Base-by-base conservation (phyloP, 352 stramenopile species). In the Globisporangium emineosum region DNA sequence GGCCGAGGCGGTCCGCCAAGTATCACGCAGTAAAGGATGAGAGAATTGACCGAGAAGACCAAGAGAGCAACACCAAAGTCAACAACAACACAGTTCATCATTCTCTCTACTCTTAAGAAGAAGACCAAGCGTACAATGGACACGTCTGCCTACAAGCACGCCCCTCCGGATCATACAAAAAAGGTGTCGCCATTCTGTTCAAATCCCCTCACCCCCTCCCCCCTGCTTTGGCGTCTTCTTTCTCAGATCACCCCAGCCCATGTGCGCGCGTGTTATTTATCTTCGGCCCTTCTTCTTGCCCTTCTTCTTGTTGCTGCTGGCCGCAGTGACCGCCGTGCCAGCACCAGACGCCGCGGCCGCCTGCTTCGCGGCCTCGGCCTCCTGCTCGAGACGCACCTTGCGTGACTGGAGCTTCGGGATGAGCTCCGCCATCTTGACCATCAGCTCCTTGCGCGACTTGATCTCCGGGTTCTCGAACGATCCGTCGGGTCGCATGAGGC, bases 351-450 rank as follows among this genome's bases (percentile, higher is more conserved):
- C 74, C 8, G 60, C 55, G 13, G 42, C 53, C 27, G 81, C 76
- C 32, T 79, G 64, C 60, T 78, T 84, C 9, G 78, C 83, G 51
- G 88, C 81, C 37, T 80, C 81, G 0, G 80, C 81, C 60, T 93
- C 84, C 23, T 84, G 85, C 60, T 82, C 81, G 15, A 95, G 83
- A 25, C 86, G 81, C 56, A 83, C 60, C 72, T 91, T 93, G 52
- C 88, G 81, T 17, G 82, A 89, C 64, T 93, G 83, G 40, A 94
- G 72, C 72, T 92, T 93, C 13, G 88, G 88, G 57, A 94, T 91
- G 8, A 94, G 72, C 66, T 94, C 86, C 6, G 78, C 86, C 85
- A 96, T 94, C 73, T 94, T 93, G 62, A 91, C 47, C 86, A 96
- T 93, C 17, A 73, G 29, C 15, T 61, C 56, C 27, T 64, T 66